Evolutionary conservation across 2,329 filamentous ascomycete genomes (phyloP), one percentile per base, ranked within the genome.

Genomic region (Beauveria australis): DNA sequence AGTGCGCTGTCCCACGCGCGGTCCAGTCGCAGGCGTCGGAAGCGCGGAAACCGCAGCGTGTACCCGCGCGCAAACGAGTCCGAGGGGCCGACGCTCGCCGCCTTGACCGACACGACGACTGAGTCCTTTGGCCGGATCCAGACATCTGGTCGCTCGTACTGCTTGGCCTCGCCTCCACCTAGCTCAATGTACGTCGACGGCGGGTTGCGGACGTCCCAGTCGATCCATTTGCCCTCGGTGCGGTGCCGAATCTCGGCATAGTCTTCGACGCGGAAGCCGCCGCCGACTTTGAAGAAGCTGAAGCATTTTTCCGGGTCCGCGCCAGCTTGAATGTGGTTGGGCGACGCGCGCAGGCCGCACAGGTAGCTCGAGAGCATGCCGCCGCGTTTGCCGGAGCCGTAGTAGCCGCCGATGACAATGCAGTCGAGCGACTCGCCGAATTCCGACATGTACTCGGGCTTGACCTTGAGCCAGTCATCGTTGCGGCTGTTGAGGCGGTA

Each of bases 201-300:
- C 2, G 92, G 91, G 47, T 83, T 87, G 65, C 84, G 87, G 0
- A 79, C 69, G 71, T 97, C 87, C 91, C 92, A 99, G 37, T 89
- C 83, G 14, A 82, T 81, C 94, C 94, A 99, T 72, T 96, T 96
- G 5, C 89, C 92, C 62, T 96, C 89, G 0, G 93, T 97, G 26
- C 86, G 81, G 68, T 96, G 91, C 5, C 86, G 81, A 51, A 99
- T 87, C 61, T 88, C 85, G 0, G 88, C 86, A 71, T 96, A 97
- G 69, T 99, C 94, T 57, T 89, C 85, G 0, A 85, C 88, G 16
- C 84, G 86, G 71, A 97, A 92, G 0, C 94, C 94, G 58, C 94
- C 94, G n/a, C 94, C 94, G 18, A 99, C 94, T 73, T 94, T 97
- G 80, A 92, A 96, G 76, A 99, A 97, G n/a, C 92, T 96, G 67